Percentiles rank a stretch among this genome's conserved stretches.
Conservation (phyloP, 768 basidiomycete genomes). For the Lyophyllum shimeji region DNA sequence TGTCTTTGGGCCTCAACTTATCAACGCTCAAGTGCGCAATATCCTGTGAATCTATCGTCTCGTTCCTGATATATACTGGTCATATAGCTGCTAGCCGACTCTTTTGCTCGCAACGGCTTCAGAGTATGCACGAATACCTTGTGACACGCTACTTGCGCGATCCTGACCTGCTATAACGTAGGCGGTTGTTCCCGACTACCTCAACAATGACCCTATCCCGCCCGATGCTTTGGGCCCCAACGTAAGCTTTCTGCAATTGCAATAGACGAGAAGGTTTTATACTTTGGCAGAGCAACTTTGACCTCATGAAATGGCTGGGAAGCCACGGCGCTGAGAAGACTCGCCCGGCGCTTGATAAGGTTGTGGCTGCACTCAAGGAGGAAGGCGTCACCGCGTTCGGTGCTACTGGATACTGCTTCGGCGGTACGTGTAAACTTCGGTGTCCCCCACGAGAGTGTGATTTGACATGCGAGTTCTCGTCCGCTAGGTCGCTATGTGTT, state of each 20-base stretch:
- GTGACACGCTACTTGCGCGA: background rate
- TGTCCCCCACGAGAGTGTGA: background rate
- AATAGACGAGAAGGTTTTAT: background rate
- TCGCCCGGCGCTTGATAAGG: slow-evolving; percentile 53
- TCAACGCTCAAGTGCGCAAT: slow-evolving; percentile 42
- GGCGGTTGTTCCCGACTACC: slow-evolving; percentile 41
- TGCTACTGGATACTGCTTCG: slow-evolving; percentile 70
- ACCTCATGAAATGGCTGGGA: slow-evolving; percentile 42
- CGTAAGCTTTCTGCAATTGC: slow-evolving; percentile 16
- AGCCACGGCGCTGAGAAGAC: slow-evolving; percentile 39
- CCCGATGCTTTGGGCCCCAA: slow-evolving; percentile 33
- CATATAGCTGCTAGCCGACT: slow-evolving; percentile 38
- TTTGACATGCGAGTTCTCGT: background rate
- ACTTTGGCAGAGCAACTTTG: slow-evolving; percentile 27
- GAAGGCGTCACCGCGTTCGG: slow-evolving; percentile 59
- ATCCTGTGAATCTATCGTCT: background rate
- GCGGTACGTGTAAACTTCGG: slow-evolving; percentile 39
- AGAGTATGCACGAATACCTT: slow-evolving; percentile 25
- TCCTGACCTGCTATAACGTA: slow-evolving; percentile 5
- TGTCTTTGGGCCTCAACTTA: slow-evolving; percentile 47
- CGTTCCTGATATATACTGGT: background rate
- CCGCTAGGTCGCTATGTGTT: slow-evolving; percentile 52
- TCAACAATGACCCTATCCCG: slow-evolving; percentile 41
- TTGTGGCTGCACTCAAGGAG: slow-evolving; percentile 55
- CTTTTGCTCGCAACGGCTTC: slow-evolving; percentile 47